A percentile compares a stretch with the other conserved stretches of the same genome.
Evolutionary conservation across 495 filamentous ascomycete species (phyloP).

Genomic region (Penicillium silybi): DNA sequence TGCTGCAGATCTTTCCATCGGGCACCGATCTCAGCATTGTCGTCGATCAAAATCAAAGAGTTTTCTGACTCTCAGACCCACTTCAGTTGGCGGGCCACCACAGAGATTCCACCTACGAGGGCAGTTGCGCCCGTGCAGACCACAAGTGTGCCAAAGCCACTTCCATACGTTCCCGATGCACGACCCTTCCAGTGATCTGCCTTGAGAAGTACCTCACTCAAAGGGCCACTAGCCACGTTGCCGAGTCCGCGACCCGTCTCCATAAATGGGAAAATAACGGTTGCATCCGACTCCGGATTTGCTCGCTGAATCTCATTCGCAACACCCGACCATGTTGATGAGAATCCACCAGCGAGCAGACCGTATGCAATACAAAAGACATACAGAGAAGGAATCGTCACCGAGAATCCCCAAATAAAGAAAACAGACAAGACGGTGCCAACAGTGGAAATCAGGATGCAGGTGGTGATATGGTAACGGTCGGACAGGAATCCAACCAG

Average conservation of each 20-base stretch:
- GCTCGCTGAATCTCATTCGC: constrained; percentile 44
- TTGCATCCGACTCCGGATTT: constrained; percentile 38
- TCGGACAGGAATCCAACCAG: constrained; percentile 54
- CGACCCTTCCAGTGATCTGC: constrained; percentile 11
- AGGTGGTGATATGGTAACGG: constrained; percentile 50
- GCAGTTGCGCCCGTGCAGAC: constrained; percentile 41
- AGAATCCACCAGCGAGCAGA: constrained; percentile 56
- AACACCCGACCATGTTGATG: constrained; percentile 53
- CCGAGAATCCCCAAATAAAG: constrained; percentile 56
- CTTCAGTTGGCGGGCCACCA: constrained; percentile 18
- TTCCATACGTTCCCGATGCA: constrained; percentile 32
- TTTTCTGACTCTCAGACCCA: constrained; percentile 8
- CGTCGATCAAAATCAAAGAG: not conserved
- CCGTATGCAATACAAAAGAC: constrained; percentile 61
- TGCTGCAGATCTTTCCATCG: not conserved
- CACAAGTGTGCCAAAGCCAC: constrained; percentile 35
- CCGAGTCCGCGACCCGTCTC: constrained; percentile 61
- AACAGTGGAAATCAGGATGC: constrained; percentile 50
- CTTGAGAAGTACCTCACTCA: constrained; percentile 38
- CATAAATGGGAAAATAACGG: constrained; percentile 56
- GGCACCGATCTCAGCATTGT: not conserved
- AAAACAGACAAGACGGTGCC: constrained; percentile 55
- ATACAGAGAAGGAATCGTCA: constrained; percentile 9
- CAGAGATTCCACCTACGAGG: constrained; percentile 31
- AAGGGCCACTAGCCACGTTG: constrained; percentile 50